Conservation (phyloP, 1,139 yeast genomes). For the Suhomyces bokatorum region DNA sequence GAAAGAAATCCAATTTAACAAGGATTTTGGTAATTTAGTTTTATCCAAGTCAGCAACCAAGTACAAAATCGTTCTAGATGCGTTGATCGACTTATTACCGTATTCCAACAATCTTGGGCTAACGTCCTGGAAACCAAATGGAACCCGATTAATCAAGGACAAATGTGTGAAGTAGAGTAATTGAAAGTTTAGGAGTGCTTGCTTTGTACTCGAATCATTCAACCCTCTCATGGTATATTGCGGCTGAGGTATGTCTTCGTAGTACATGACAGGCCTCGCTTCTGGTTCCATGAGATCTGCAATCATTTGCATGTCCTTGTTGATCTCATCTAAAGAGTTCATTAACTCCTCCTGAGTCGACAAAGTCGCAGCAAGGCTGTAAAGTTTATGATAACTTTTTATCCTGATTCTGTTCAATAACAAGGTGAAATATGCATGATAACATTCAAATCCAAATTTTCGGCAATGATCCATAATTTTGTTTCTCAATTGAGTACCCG, state of each 20-base stretch:
- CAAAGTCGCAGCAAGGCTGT: conserved; percentile 14
- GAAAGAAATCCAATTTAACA: conserved; percentile 32
- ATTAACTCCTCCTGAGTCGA: conserved; percentile 8
- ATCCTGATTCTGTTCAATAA: conserved; percentile 23
- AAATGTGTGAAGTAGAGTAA: conserved; percentile 14
- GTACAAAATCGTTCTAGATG: conserved; percentile 14
- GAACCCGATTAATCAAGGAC: conserved; percentile 16
- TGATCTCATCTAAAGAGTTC: conserved; percentile 14
- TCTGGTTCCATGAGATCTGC: conserved; percentile 22
- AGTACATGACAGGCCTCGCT: conserved; percentile 17
- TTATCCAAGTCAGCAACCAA: conserved; percentile 11
- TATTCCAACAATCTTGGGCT: conserved; percentile 7
- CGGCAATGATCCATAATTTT: conserved; percentile 10
- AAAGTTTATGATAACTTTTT: conserved; percentile 22
- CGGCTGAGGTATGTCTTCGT: not conserved
- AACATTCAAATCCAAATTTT: conserved; percentile 11
- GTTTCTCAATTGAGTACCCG: not conserved
- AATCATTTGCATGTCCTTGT: conserved; percentile 20
- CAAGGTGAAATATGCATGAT: conserved; percentile 19
- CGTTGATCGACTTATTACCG: conserved; percentile 14
- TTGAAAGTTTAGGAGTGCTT: conserved; percentile 11
- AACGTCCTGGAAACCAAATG: conserved; percentile 10
- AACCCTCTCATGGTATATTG: not conserved
- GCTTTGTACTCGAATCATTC: conserved; percentile 5
- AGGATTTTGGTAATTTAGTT: conserved; percentile 22